Percentiles rank a stretch among this genome's conserved stretches.
Evolutionary conservation across 1,284 basidiomycete species (phyloP).

Genomic region (Boletus semigastroideus): DNA sequence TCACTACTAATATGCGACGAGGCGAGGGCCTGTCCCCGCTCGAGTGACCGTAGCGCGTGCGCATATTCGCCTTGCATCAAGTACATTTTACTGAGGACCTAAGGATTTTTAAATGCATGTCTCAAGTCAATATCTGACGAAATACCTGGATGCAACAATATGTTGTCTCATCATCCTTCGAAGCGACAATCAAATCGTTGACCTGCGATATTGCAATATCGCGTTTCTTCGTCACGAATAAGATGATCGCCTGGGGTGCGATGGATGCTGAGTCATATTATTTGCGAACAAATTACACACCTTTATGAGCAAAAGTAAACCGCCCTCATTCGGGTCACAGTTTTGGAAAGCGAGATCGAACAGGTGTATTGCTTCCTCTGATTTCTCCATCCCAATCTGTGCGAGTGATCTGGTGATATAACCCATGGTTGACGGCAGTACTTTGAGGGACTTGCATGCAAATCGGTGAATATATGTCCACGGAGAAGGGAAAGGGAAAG

Average conservation of each 20-base stretch:
- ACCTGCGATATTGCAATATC: not conserved
- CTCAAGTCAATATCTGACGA: no score
- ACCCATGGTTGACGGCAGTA: not conserved
- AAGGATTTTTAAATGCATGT: no score
- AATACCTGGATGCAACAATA: not conserved
- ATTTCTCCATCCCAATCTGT: not conserved
- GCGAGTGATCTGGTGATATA: not conserved
- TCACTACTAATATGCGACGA: not conserved
- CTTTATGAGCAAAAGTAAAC: not conserved
- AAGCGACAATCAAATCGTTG: not conserved
- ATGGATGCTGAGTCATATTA: not conserved
- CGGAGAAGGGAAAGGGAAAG: not conserved
- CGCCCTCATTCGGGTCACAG: not conserved
- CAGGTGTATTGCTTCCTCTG: not conserved
- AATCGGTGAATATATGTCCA: not conserved
- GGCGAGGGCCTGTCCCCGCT: not conserved
- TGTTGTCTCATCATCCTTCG: not conserved
- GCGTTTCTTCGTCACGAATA: not conserved
- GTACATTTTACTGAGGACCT: not conserved
- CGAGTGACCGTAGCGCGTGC: not conserved
- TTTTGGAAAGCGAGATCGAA: not conserved
- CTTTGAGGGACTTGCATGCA: not conserved
- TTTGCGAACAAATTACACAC: not conserved
- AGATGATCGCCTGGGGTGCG: not conserved
- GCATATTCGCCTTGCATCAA: not conserved